A percentile compares a stretch with the other conserved stretches of the same genome.
These are phyloP conservation scores for Fibroporia radiculosa DNA, from an alignment of 768 basidiomycete genomes.

Conservation along the genomic window DNA sequence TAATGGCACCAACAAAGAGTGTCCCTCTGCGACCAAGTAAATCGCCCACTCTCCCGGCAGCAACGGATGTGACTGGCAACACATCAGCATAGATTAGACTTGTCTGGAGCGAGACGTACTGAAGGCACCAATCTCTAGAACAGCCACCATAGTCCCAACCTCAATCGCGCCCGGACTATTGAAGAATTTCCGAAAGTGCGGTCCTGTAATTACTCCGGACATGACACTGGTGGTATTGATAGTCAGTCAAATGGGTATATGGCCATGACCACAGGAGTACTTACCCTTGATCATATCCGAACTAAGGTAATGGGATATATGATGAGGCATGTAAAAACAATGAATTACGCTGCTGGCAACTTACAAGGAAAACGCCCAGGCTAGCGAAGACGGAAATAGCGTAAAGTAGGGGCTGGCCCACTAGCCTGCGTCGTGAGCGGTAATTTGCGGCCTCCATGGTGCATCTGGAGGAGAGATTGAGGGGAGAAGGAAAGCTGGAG, in stretches of 20 bases:
- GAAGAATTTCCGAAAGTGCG: conserved; percentile 78
- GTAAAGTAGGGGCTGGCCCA: conserved; percentile 73
- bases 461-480: conserved; percentile 29
- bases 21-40: conserved; percentile 79
- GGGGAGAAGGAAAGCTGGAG: conserved; percentile 3
- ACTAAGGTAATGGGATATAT: conserved; percentile 40
- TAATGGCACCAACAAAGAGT: conserved; percentile 70
- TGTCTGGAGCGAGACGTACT: conserved; percentile 36
- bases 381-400: conserved; percentile 76
- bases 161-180: conserved; percentile 64
- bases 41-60: conserved; percentile 86
- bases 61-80: conserved; percentile 71
- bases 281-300: conserved; percentile 85
- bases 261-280: conserved; percentile 7
- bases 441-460: conserved; percentile 38
- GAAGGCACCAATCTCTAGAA: conserved; percentile 88
- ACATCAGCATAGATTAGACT: conserved; percentile 1
- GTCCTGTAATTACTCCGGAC: conserved; percentile 87
- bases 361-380: conserved; percentile 77
- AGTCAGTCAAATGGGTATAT: no score
- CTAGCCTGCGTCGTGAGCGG: conserved; percentile 43
- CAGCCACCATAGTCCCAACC: conserved; percentile 94
- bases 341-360: conserved; percentile 26
- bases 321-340: neutral
- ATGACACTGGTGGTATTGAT: conserved; percentile 58